phyloP scores from a whole-genome alignment of 768 basidiomycete species.

The Hypholoma fasciculare region DNA sequence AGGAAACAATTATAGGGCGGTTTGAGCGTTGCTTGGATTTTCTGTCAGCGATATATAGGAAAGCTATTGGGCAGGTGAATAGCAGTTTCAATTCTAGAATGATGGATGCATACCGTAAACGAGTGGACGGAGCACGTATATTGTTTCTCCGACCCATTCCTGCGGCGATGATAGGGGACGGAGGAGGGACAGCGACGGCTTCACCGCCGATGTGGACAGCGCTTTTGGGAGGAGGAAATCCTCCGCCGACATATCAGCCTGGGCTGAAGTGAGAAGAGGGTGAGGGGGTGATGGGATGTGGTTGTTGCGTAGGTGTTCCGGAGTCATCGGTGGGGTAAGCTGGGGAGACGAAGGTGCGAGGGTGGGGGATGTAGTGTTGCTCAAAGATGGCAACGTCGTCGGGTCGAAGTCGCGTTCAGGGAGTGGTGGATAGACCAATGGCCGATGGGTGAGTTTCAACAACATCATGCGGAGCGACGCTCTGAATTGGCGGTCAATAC shows the following conservation, averaged over 20 bases:
- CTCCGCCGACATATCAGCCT: slow-evolving; percentile 62
- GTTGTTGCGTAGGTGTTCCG: slow-evolving; percentile 83
- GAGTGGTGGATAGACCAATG: slow-evolving; percentile 74
- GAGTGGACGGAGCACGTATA: slow-evolving; percentile 75
- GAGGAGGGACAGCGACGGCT: slow-evolving; percentile 67
- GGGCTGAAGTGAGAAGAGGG: slow-evolving; percentile 54
- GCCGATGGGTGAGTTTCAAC: slow-evolving; percentile 73
- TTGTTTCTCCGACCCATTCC: slow-evolving; percentile 73
- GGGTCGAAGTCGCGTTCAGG: slow-evolving; percentile 91
- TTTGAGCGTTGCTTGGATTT: slow-evolving; percentile 40
- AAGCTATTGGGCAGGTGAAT: slow-evolving; percentile 24
- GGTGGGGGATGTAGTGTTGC: slow-evolving; percentile 57
- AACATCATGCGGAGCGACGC: slow-evolving; percentile 73
- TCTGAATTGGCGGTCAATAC: slow-evolving; percentile 37
- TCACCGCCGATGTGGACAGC: slow-evolving; percentile 70
- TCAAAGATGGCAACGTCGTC: slow-evolving; percentile 55
- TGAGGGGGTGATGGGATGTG: slow-evolving; percentile 66
- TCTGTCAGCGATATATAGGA: slow-evolving; percentile 42
- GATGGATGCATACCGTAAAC: slow-evolving; percentile 58
- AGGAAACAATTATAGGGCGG: slow-evolving; percentile 62
- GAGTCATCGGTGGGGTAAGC: slow-evolving; percentile 59
- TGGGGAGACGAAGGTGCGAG: slow-evolving; percentile 58
- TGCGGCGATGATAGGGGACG: slow-evolving; percentile 57
- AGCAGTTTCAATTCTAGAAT: slow-evolving; percentile 1
- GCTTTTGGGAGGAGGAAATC: slow-evolving; percentile 85